Evolutionary conservation across 805 yeast genomes (phyloP), one percentile per base, ranked within the genome.

Genomic region (Tetrapisispora taiwanensis): DNA sequence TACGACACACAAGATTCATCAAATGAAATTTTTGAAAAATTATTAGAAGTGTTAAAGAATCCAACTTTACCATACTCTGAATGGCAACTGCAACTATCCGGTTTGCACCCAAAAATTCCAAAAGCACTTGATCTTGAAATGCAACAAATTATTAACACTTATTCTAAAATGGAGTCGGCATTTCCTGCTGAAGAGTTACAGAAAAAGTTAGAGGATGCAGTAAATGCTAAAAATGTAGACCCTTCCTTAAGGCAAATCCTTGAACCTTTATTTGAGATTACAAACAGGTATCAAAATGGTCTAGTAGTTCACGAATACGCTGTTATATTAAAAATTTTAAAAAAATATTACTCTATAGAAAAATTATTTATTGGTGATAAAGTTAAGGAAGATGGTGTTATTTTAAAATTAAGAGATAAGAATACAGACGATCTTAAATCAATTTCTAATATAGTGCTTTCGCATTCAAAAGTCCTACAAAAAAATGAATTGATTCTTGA

Each of bases 1-100:
- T 92, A 76, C 57, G 98, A 94, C 63, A 92, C 92, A 68, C 97
- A 90, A 70, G 94, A 87, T 51, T 85, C 89, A 50, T 78, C 90
- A 94, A 81, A 79, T 54, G 71, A 84, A 14, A 82, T 96, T 27
- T 75, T 92, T 58, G 77, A 79, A 57, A 78, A 74, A 47, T 71
- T 89, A 55, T 74, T 84, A 49, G 80, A 75, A 44, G 80, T 84
- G n/a, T 71, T 94, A 67, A 77, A 82, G 59, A 78, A 87, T 60
- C 82, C 80, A 40, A 80, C 81, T 48, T 74, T 92, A 58, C 99
- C 99, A 42, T 92, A 79, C 66, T 83, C 95, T 30, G 95, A 88
- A 70, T 92, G 98, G 98, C 68, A 66, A 45, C 74, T 78, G 56
- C 84, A 81, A 54, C 77, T 83, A 32, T 86, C 96, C 48, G 96